Conservation (phyloP, 768 basidiomycete genomes). For the Agaricus subrufescens region DNA sequence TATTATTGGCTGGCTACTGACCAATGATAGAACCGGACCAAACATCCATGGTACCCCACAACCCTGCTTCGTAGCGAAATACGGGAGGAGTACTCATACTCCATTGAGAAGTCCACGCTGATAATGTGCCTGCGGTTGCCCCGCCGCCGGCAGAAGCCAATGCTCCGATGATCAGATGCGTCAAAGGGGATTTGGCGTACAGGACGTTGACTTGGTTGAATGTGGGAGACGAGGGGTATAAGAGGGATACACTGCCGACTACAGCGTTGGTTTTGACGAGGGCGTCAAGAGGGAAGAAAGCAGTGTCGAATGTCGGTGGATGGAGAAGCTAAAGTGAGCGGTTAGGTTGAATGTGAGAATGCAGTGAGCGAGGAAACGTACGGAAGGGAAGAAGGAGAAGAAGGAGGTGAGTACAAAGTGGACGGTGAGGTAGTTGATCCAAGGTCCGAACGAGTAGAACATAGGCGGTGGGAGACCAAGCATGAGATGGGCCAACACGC, state of each 20-base stretch:
- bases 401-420: constrained; percentile 40
- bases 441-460: constrained; percentile 40
- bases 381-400: constrained; percentile 33
- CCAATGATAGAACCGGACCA: constrained; percentile 49
- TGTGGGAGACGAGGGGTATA: constrained; percentile 20
- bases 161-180: constrained; percentile 44
- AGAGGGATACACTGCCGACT: constrained; percentile 28
- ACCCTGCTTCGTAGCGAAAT: constrained; percentile 32
- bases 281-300: constrained; percentile 47
- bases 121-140: constrained; percentile 37
- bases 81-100: constrained; percentile 40
- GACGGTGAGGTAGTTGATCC: constrained; percentile 43
- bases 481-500: constrained; percentile 36
- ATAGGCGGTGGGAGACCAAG: constrained; percentile 41
- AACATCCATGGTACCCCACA: constrained; percentile 40
- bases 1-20: constrained; percentile 10
- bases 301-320: constrained; percentile 32
- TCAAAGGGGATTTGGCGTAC: constrained; percentile 34
- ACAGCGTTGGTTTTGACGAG: constrained; percentile 41
- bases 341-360: neutral
- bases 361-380: constrained; percentile 18
- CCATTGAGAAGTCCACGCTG: constrained; percentile 41
- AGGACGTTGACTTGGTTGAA: constrained; percentile 24
- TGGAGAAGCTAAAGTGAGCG: constrained; percentile 21
- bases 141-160: constrained; percentile 44